Base-by-base conservation (phyloP, 2,329 filamentous ascomycete species). In the Calonectria hongkongensis region DNA sequence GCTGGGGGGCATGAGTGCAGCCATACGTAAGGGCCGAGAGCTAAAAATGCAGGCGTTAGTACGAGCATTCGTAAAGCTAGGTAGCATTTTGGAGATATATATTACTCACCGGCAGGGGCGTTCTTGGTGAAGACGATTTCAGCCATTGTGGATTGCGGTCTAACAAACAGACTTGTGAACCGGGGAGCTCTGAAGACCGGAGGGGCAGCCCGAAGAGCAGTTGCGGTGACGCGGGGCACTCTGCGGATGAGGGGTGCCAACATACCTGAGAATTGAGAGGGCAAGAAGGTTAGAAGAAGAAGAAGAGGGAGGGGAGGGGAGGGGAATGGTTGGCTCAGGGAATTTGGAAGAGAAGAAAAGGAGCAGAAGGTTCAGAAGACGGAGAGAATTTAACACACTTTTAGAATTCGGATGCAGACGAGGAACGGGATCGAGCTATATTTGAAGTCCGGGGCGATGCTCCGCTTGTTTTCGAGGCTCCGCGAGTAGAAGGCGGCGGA, bases 1-100 rank as follows among this genome's bases (percentile, higher is more conserved):
- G 3, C 48, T 4, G 50, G 75, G 62, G 70, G 70, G 71, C 67
- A 60, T 68, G 68, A 39, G 25, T 39, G 36, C 18, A 58, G 54
- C 83, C 90, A 82, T 87, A 92, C 91, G 84, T 93, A 93, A 77
- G 91, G 91, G 68, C 91, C 91, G 78, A 90, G 87, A 81, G 90
- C 91, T 92, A 70, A 50, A 27, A 27, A 47, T 7, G 7, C 13
- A 54, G 54, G 13, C 13, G 62, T 78, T 33, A 79, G 74, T 54
- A 48, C 33, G 39, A 18, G n/a, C 6, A 45, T 48, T 47, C 28
- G 25, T 10, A n/a, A 15, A 43, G 10, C 41, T 3, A 43, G 8
- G 18, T 18, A 43, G 15, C 25, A 47, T n/a, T n/a, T n/a, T 36
- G 10, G 41, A 36, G 13, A 27, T 25, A 58, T 15, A 25, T 25